These are phyloP conservation scores for Neofusicoccum sp. DNA, from an alignment of 2,329 filamentous ascomycete species.

Conservation along the genomic window DNA sequence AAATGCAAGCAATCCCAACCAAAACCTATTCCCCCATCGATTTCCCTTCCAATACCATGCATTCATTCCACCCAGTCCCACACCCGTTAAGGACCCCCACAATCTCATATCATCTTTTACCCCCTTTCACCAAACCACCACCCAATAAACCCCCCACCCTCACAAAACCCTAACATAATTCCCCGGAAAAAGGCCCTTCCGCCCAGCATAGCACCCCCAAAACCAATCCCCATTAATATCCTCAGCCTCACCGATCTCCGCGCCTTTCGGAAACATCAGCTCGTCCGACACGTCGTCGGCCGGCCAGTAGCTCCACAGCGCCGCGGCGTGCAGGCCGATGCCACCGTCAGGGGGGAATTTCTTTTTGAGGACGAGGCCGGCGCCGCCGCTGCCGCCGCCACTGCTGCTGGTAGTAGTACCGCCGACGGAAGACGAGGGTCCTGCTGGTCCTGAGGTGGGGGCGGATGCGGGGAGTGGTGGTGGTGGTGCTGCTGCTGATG, in stretches of 20 bases:
- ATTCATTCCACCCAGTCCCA: too few relatives aligned
- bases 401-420: not conserved
- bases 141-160: not conserved
- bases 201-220: constrained; percentile 82
- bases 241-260: constrained; percentile 80
- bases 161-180: constrained; percentile 64
- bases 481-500: not conserved
- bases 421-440: too few relatives aligned
- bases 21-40: too few relatives aligned
- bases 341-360: constrained; percentile 76
- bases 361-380: constrained; percentile 15
- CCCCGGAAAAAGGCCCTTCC: constrained; percentile 77
- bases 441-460: not conserved
- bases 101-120: too few relatives aligned
- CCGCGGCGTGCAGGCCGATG: constrained; percentile 63
- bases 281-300: constrained; percentile 68
- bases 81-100: too few relatives aligned
- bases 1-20: too few relatives aligned
- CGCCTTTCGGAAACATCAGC: constrained; percentile 78
- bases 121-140: not conserved
- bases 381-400: not conserved
- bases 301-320: constrained; percentile 80
- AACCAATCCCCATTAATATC: constrained; percentile 92
- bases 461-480: not conserved
- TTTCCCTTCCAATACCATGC: too few relatives aligned